Percentiles rank a stretch among this genome's conserved stretches.
Evolutionary conservation across 495 filamentous ascomycete species (phyloP).

Genomic region (Pyrenula aspistea): DNA sequence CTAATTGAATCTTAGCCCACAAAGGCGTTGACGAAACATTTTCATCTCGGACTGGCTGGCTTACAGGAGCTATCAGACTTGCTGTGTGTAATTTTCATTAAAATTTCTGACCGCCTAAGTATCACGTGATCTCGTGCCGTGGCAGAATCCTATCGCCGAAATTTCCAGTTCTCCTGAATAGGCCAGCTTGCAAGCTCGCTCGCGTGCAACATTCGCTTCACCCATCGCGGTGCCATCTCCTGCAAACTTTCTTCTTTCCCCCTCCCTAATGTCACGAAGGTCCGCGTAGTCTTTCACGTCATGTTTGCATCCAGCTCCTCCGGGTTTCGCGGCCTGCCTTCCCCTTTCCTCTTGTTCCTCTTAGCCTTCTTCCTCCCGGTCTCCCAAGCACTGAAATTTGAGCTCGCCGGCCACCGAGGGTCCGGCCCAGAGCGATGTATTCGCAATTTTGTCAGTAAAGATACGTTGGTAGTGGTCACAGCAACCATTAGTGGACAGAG

Average conservation of each 20-base stretch:
- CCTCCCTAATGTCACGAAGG: no score
- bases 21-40: no score
- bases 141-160: neutral
- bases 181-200: neutral
- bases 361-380: conserved; percentile 38
- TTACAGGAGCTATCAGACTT: no score
- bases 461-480: conserved; percentile 97
- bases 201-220: no score
- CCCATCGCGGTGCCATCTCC: no score
- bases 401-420: conserved; percentile 55
- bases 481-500: conserved; percentile 71
- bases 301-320: no score
- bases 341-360: conserved; percentile 17
- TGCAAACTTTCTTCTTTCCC: no score
- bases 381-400: conserved; percentile 83
- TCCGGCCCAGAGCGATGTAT: conserved; percentile 61
- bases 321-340: neutral
- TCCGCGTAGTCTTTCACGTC: no score
- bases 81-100: no score
- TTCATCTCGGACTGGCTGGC: no score
- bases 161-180: neutral
- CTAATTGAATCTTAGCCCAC: no score
- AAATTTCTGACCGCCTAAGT: no score
- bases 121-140: neutral
- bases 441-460: conserved; percentile 87